Percentiles rank a stretch among this genome's conserved stretches.
phyloP scores from a whole-genome alignment of 179 eudicot genomes.

The Spinacia oleracea region DNA sequence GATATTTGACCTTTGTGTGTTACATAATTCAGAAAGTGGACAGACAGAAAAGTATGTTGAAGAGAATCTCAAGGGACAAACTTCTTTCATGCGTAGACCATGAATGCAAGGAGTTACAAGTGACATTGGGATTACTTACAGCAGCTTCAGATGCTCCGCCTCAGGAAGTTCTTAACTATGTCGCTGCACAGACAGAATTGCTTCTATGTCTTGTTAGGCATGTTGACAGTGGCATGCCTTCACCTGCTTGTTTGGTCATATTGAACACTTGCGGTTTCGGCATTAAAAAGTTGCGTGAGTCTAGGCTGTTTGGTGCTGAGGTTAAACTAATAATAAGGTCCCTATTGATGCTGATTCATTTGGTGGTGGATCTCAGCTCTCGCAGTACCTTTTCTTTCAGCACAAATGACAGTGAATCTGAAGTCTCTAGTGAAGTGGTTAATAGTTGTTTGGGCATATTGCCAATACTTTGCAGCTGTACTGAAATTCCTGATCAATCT shows the following conservation, averaged over 20 bases:
- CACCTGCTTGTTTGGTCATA: conserved; percentile 44
- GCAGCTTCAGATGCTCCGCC: conserved; percentile 46
- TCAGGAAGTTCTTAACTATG: conserved; percentile 53
- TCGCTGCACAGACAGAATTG: conserved; percentile 69
- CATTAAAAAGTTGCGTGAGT: conserved; percentile 60
- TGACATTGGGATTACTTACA: conserved; percentile 48
- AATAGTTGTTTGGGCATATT: conserved; percentile 64
- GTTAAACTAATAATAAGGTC: conserved; percentile 44
- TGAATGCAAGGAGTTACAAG: conserved; percentile 50
- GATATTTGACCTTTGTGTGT: conserved; percentile 20
- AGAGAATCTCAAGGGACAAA: conserved; percentile 46
- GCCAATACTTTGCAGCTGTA: conserved; percentile 74
- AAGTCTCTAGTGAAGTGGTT: conserved; percentile 49
- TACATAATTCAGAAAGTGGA: conserved; percentile 46
- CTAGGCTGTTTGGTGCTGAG: conserved; percentile 39
- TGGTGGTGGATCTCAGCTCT: conserved; percentile 41
- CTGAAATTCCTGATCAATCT: conserved; percentile 55
- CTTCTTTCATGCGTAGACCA: conserved; percentile 55
- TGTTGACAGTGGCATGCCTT: conserved; percentile 38
- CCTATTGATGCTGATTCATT: conserved; percentile 53
- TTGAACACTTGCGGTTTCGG: conserved; percentile 58
- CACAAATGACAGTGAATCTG: conserved; percentile 35
- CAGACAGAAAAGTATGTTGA: conserved; percentile 28
- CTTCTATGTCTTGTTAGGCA: conserved; percentile 59
- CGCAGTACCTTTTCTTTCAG: conserved; percentile 27